Percentiles rank a stretch among this genome's conserved stretches.
phyloP scores from a whole-genome alignment of 176 grass and related monocot species.

The Sorghum bicolor region DNA sequence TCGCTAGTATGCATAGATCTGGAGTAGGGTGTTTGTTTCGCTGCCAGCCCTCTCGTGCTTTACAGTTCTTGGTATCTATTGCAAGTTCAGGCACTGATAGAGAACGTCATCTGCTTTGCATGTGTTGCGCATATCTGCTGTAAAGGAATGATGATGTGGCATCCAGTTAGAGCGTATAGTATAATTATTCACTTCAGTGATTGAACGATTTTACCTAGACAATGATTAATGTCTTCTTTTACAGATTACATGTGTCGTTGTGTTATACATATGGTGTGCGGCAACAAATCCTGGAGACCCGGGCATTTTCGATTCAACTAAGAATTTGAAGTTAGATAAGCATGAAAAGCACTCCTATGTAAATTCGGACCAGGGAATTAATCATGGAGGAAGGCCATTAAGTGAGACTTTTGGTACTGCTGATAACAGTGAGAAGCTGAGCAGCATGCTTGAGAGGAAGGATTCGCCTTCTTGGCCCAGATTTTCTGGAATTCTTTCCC shows the following conservation, averaged over 20 bases:
- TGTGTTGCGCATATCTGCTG: neutral
- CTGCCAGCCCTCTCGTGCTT: neutral
- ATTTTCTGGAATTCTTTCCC: constrained; percentile 38
- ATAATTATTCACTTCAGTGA: neutral
- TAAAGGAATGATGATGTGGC: neutral
- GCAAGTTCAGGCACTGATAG: neutral
- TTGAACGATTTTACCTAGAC: neutral
- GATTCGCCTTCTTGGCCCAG: constrained; percentile 41
- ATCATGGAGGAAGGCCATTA: constrained; percentile 30
- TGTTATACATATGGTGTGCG: constrained; percentile 86
- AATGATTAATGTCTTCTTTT: constrained; percentile 3
- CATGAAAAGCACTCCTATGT: constrained; percentile 37
- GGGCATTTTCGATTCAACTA: constrained; percentile 67
- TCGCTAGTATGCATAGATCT: constrained; percentile 18
- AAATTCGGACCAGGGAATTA: constrained; percentile 44
- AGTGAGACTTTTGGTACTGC: constrained; percentile 33
- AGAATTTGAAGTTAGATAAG: constrained; percentile 44
- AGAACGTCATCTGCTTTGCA: neutral
- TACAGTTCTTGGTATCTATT: neutral
- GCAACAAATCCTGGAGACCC: constrained; percentile 89
- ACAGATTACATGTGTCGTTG: constrained; percentile 74
- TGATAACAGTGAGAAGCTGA: constrained; percentile 43
- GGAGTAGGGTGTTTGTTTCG: neutral
- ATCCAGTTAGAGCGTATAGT: neutral
- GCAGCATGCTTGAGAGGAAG: constrained; percentile 46